Conservation (phyloP, 2,329 filamentous ascomycete genomes). For the Colletotrichum phormii region DNA sequence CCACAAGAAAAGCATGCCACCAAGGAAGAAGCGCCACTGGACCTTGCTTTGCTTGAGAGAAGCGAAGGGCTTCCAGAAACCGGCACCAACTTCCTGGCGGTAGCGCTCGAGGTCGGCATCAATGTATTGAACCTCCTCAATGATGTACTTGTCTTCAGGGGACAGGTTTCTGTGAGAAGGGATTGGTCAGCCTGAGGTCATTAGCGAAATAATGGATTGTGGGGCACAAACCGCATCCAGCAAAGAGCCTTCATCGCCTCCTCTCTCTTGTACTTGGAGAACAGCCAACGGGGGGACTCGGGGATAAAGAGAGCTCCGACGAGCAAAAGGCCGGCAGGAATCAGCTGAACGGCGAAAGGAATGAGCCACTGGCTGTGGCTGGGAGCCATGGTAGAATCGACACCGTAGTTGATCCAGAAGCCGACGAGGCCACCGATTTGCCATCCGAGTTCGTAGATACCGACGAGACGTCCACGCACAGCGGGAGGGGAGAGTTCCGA, state of each 20-base stretch:
- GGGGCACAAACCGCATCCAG: conserved; percentile 62
- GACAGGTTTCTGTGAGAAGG: conserved; percentile 58
- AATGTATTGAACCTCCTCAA: conserved; percentile 78
- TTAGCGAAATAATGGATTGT: not conserved
- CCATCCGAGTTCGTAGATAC: conserved; percentile 75
- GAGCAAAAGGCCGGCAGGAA: conserved; percentile 73
- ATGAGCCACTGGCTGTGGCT: conserved; percentile 71
- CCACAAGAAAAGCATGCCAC: conserved; percentile 80
- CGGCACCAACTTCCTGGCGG: conserved; percentile 70
- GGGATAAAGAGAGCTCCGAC: conserved; percentile 69
- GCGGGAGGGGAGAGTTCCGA: conserved; percentile 71
- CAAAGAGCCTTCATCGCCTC: conserved; percentile 68
- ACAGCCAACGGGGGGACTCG: conserved; percentile 78
- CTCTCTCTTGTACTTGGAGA: conserved; percentile 70
- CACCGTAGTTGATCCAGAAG: conserved; percentile 75
- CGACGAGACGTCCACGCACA: conserved; percentile 72
- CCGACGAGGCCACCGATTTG: conserved; percentile 70
- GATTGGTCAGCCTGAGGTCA: conserved; percentile 36
- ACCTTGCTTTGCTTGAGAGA: conserved; percentile 67
- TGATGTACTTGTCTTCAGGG: conserved; percentile 71
- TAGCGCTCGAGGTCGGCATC: conserved; percentile 77
- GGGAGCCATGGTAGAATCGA: conserved; percentile 61
- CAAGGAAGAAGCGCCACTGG: conserved; percentile 79
- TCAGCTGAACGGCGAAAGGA: conserved; percentile 74
- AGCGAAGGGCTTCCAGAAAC: conserved; percentile 81